Percentiles rank a stretch among this genome's conserved stretches.
These are phyloP conservation scores for Venturia effusa DNA, from an alignment of 2,329 filamentous ascomycete species.

Conservation along the genomic window DNA sequence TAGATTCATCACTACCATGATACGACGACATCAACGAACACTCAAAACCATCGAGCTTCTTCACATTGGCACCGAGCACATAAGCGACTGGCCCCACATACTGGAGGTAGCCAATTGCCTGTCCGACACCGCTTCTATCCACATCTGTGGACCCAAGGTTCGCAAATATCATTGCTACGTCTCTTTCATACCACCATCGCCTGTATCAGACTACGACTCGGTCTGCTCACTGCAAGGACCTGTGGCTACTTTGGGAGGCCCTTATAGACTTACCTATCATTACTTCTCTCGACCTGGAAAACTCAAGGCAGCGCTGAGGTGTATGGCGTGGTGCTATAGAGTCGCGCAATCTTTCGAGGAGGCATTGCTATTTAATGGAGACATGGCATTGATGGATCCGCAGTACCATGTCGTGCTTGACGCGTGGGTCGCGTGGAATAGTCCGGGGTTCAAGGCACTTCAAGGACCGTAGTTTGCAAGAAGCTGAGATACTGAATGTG, in stretches of 20 bases:
- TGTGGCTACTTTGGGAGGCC: background rate
- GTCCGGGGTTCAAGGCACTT: background rate
- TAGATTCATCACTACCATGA: background rate
- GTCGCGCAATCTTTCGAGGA: background rate
- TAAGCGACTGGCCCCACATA: background rate
- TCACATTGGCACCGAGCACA: background rate
- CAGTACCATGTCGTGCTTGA: background rate
- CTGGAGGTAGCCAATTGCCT: background rate
- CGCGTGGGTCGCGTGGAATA: background rate
- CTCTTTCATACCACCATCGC: background rate
- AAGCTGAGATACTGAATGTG: too few species aligned
- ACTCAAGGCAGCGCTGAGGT: background rate
- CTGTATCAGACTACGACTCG: background rate
- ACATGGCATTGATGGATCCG: background rate
- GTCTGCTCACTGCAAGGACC: background rate
- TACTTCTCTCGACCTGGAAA: background rate
- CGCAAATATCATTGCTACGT: background rate
- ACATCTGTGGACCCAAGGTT: background rate
- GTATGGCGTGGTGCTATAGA: background rate
- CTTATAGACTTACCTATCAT: background rate
- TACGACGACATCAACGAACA: background rate
- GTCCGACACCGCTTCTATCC: background rate
- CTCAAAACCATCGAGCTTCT: background rate
- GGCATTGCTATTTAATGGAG: background rate
- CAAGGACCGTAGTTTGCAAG: background rate